Evolutionary conservation across 1,284 basidiomycete species (phyloP).

Genomic region (Cryptococcus sp.): DNA sequence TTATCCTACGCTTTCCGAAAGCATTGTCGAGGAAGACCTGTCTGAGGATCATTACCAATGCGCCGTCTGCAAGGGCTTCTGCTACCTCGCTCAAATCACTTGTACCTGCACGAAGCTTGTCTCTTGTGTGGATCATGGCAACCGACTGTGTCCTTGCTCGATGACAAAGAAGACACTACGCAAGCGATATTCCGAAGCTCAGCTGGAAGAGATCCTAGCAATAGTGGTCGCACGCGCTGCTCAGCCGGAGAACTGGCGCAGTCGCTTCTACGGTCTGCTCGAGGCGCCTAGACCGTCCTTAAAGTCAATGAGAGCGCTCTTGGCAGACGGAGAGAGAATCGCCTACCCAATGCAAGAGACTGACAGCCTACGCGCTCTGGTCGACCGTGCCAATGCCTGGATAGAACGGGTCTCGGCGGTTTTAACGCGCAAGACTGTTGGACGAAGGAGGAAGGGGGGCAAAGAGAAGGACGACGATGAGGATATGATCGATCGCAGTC

Average conservation of each 20-base stretch:
- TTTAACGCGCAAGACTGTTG: slow-evolving; percentile 39
- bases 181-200: slow-evolving; percentile 78
- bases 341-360: slow-evolving; percentile 73
- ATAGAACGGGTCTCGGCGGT: slow-evolving; percentile 54
- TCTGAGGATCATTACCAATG: slow-evolving; percentile 96
- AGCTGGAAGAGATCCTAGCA: slow-evolving; percentile 67
- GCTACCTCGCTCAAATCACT: slow-evolving; percentile 89
- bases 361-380: slow-evolving; percentile 70
- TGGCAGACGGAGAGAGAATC: slow-evolving; percentile 85
- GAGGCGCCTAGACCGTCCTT: slow-evolving; percentile 72
- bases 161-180: slow-evolving; percentile 66
- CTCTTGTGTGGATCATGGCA: slow-evolving; percentile 82
- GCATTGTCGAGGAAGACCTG: slow-evolving; percentile 74
- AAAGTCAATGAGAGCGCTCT: slow-evolving; percentile 71
- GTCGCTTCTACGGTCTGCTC: slow-evolving; percentile 69
- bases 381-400: slow-evolving; percentile 80
- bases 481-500: slow-evolving; percentile 31
- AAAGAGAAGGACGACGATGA: slow-evolving; percentile 26
- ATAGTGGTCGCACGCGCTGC: slow-evolving; percentile 71
- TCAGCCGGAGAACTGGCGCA: slow-evolving; percentile 73
- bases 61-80: slow-evolving; percentile 87
- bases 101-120: slow-evolving; percentile 74
- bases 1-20: slow-evolving; percentile 63
- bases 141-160: slow-evolving; percentile 72
- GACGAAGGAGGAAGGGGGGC: slow-evolving; percentile 27